Evolutionary conservation across 164 flowering plant species (phyloP).

Genomic region (Macadamia tetraphylla): DNA sequence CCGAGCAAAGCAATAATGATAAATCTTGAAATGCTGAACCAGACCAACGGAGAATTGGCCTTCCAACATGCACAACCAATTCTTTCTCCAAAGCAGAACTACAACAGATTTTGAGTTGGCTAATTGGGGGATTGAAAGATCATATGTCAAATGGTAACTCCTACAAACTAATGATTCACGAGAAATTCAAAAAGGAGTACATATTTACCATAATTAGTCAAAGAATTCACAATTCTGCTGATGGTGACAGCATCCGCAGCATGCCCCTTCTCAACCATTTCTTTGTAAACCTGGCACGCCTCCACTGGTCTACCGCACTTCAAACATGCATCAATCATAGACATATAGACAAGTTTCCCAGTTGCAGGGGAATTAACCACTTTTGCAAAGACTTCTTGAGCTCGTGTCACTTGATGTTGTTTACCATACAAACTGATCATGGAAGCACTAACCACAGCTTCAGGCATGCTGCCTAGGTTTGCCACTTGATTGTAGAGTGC

Average conservation of each 20-base stretch:
- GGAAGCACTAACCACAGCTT: slow-evolving; percentile 48
- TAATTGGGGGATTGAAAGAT: background rate
- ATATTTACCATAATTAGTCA: slow-evolving; percentile 40
- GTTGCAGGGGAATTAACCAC: slow-evolving; percentile 24
- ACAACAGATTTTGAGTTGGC: background rate
- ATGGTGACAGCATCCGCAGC: slow-evolving; percentile 50
- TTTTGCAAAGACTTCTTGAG: slow-evolving; percentile 40
- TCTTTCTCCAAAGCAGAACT: background rate
- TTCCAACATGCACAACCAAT: too few species aligned
- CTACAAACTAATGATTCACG: background rate
- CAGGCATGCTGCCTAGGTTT: slow-evolving; percentile 39
- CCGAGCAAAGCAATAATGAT: too few species aligned
- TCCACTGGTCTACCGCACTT: slow-evolving; percentile 53
- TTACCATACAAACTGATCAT: slow-evolving; percentile 56
- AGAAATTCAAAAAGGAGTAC: background rate
- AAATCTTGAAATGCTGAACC: too few species aligned
- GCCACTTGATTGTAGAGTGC: slow-evolving; percentile 37
- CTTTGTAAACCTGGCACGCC: slow-evolving; percentile 48
- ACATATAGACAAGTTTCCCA: slow-evolving; percentile 29
- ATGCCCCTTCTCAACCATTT: slow-evolving; percentile 42
- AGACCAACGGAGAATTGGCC: too few species aligned
- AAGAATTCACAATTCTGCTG: slow-evolving; percentile 67
- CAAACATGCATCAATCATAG: slow-evolving; percentile 67
- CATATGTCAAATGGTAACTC: background rate
- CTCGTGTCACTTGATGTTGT: slow-evolving; percentile 41